These are phyloP conservation scores for Rhynchospora pubera DNA, from an alignment of 176 grass and related monocot species.

Conservation along the genomic window DNA sequence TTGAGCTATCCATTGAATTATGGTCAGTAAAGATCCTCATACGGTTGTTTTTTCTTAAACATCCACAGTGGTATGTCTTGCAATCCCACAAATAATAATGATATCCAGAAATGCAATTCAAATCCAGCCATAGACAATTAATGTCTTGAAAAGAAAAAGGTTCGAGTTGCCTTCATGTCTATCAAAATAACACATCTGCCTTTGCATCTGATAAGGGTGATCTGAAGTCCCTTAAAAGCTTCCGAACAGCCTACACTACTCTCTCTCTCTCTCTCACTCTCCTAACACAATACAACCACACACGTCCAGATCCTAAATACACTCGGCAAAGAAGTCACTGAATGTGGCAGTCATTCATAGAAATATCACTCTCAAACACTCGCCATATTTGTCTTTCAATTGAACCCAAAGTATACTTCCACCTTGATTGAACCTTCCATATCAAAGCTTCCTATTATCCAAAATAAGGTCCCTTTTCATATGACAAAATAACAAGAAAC, in stretches of 20 bases:
- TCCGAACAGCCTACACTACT: background rate
- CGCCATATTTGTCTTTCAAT: background rate
- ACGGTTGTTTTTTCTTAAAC: background rate
- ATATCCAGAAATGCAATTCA: background rate
- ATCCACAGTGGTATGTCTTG: background rate
- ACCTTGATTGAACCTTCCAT: background rate
- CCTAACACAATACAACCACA: background rate
- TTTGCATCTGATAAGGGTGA: background rate
- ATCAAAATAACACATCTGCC: background rate
- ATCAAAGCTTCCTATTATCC: background rate
- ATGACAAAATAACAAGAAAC: background rate
- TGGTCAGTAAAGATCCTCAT: background rate
- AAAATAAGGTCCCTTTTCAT: background rate
- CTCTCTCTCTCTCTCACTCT: background rate
- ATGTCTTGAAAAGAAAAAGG: background rate
- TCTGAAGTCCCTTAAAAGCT: background rate
- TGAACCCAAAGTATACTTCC: background rate
- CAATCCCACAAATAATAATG: background rate
- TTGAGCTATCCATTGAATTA: constrained; percentile 4
- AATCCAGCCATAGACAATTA: background rate
- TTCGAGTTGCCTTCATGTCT: background rate
- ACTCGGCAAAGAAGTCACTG: background rate
- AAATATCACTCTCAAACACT: background rate
- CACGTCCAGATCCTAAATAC: background rate
- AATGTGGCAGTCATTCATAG: too few relatives aligned